phyloP scores from a whole-genome alignment of 2,329 filamentous ascomycete genomes.

The Talaromyces sp. region DNA sequence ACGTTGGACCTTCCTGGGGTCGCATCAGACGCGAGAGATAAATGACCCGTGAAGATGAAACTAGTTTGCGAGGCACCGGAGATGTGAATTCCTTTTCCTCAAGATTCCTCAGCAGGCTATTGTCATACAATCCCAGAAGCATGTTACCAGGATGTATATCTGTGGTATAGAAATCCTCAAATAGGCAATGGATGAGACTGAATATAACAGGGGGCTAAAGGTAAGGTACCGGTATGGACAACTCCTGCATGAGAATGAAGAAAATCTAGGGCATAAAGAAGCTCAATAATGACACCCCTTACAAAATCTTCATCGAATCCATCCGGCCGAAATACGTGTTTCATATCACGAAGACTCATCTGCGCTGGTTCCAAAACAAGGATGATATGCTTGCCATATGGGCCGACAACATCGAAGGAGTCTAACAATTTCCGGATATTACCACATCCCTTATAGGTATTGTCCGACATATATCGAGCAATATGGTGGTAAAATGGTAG shows the following conservation, averaged over 20 bases:
- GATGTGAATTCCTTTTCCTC: conserved; percentile 40
- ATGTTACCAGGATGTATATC: conserved; percentile 25
- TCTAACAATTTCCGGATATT: conserved; percentile 22
- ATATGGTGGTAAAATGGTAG: conserved; percentile 44
- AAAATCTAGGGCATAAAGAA: conserved; percentile 47
- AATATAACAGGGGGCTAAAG: too few relatives aligned
- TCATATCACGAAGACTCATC: conserved; percentile 41
- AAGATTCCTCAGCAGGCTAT: conserved; percentile 40
- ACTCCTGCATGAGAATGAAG: conserved; percentile 47
- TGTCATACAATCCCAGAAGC: conserved; percentile 42
- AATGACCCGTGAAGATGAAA: conserved; percentile 23
- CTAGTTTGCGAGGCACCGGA: conserved; percentile 43
- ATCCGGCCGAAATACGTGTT: conserved; percentile 36
- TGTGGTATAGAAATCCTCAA: not conserved
- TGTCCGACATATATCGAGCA: conserved; percentile 19
- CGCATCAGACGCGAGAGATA: conserved; percentile 35
- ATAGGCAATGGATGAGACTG: not conserved
- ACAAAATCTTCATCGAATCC: conserved; percentile 29
- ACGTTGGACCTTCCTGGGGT: conserved; percentile 18
- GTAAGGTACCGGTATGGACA: conserved; percentile 43
- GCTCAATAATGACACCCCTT: conserved; percentile 33
- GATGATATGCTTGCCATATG: conserved; percentile 27
- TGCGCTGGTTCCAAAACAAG: conserved; percentile 43
- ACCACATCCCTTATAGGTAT: conserved; percentile 28
- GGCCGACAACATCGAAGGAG: conserved; percentile 9